phyloP scores from a whole-genome alignment of 495 filamentous ascomycete species.

The Pseudoneurospora amorphoporcata region DNA sequence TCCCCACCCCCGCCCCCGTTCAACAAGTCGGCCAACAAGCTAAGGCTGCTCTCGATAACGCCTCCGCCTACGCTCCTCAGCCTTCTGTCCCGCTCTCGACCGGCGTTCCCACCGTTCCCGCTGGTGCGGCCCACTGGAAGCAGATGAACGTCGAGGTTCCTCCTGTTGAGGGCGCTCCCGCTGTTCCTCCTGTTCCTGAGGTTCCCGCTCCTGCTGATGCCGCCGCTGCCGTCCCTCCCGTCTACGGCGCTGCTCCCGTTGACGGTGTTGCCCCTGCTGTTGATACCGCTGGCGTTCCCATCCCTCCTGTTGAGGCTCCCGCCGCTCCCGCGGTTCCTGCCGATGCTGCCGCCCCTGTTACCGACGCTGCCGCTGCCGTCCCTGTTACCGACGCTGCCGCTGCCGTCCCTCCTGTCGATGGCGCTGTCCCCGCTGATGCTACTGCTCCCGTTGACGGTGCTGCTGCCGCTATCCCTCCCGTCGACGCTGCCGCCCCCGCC shows the following conservation, averaged over 20 bases:
- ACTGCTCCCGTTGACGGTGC: conserved; percentile 70
- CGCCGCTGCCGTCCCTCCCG: neutral
- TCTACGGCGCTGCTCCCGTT: neutral
- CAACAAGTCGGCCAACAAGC: neutral
- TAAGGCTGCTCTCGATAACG: neutral
- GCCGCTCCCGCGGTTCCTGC: neutral
- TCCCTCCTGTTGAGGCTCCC: neutral
- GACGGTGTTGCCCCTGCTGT: neutral
- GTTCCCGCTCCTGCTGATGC: neutral
- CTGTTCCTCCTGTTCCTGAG: neutral
- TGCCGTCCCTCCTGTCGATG: conserved; percentile 24
- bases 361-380: neutral
- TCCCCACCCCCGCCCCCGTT: neutral
- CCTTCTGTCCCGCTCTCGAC: neutral
- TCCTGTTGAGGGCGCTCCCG: neutral
- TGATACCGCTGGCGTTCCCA: neutral
- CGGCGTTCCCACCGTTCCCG: neutral
- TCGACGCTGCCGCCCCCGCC: neutral
- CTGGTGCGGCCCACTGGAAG: neutral
- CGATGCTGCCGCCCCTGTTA: neutral
- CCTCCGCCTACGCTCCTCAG: neutral
- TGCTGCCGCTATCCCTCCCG: neutral
- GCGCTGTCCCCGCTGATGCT: conserved; percentile 41
- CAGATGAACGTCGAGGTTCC: neutral
- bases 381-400: neutral